phyloP scores from a whole-genome alignment of 2,329 filamentous ascomycete species.

The Albophoma yamanashiensis region DNA sequence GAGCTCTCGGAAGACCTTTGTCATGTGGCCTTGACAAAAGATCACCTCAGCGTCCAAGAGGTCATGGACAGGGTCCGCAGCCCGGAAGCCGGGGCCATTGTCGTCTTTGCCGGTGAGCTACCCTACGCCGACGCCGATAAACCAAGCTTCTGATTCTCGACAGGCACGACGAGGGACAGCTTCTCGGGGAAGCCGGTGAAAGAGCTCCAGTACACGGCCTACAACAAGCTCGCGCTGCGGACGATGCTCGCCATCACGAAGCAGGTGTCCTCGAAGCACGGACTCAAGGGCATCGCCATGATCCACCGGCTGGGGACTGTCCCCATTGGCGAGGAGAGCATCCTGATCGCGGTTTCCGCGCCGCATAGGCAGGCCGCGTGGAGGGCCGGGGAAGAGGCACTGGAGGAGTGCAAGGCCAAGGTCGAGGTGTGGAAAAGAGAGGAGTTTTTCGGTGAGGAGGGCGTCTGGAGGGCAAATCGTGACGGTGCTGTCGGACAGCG shows the following conservation, averaged over 20 bases:
- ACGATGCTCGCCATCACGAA: slow-evolving; percentile 57
- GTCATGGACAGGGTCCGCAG: slow-evolving; percentile 60
- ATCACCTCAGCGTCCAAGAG: slow-evolving; percentile 43
- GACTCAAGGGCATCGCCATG: slow-evolving; percentile 64
- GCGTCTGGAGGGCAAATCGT: slow-evolving; percentile 79
- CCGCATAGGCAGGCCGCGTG: slow-evolving; percentile 79
- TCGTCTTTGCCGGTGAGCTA: slow-evolving; percentile 58
- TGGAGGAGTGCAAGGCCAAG: slow-evolving; percentile 74
- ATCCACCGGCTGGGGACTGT: slow-evolving; percentile 78
- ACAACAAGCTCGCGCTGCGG: slow-evolving; percentile 56
- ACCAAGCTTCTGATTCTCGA: background rate
- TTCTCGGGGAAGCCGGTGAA: slow-evolving; percentile 63
- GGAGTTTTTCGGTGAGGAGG: slow-evolving; percentile 69
- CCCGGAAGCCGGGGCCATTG: slow-evolving; percentile 64
- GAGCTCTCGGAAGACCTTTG: slow-evolving; percentile 39
- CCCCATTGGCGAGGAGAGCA: slow-evolving; percentile 85
- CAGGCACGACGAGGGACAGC: slow-evolving; percentile 67
- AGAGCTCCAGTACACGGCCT: slow-evolving; percentile 66
- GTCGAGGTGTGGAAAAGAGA: slow-evolving; percentile 97
- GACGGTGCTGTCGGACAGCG: slow-evolving; percentile 54
- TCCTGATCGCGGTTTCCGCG: slow-evolving; percentile 76
- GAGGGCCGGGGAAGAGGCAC: slow-evolving; percentile 76
- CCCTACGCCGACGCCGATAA: slow-evolving; percentile 5
- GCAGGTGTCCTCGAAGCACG: slow-evolving; percentile 47
- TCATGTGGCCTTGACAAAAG: slow-evolving; percentile 58